Base-by-base conservation (phyloP, 495 filamentous ascomycete genomes). In the Clohesyomyces aquaticus region DNA sequence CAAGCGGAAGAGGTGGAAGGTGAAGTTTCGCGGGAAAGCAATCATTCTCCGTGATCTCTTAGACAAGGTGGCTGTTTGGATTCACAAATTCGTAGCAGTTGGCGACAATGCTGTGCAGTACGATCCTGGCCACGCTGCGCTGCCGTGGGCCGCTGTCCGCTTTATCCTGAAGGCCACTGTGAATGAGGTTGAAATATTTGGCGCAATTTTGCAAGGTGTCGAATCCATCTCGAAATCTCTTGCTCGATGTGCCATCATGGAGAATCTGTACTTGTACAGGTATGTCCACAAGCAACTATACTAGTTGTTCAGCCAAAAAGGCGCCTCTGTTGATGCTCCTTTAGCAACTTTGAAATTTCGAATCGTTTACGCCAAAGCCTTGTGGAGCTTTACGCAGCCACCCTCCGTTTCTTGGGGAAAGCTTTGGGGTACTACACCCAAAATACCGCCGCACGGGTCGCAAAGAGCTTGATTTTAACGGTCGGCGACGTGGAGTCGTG, bases 91-190 rank as follows among this genome's bases (percentile, higher is more conserved):
- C 65, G 74, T 72, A 45, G 61, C 59, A 10, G 42, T 79, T 46
- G 77, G 77, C 18, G 76, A 80, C 59, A 58, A 72, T 16, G 71
- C 73, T 14, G 60, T 71, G 9, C 73, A 75, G 55, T 72, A 73
- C 51, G 78, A 81, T 62, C 76, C 74, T 14, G 67, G 51, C 1
- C 77, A 81, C 71, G 73, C 74, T 26, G 71, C 73, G 11, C 64
- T 81, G 38, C 77, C 80, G 6, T 81, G 80, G 80, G 79, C 74
- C 2, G 76, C 58, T 8, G 60, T 81, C 10, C 62, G 75, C 16
- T 77, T 79, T 52, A 53, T 80, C 12, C 66, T 80, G 12, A 61
- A 75, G 65, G 75, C 35, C 16, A 41, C 35, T 16, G 16, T 41
- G 9, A 41, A 41, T 16, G 35, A 41, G 35, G 35, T 41, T 41